phyloP scores from a whole-genome alignment of 305 asterid genomes.

The Fraxinus ornus region DNA sequence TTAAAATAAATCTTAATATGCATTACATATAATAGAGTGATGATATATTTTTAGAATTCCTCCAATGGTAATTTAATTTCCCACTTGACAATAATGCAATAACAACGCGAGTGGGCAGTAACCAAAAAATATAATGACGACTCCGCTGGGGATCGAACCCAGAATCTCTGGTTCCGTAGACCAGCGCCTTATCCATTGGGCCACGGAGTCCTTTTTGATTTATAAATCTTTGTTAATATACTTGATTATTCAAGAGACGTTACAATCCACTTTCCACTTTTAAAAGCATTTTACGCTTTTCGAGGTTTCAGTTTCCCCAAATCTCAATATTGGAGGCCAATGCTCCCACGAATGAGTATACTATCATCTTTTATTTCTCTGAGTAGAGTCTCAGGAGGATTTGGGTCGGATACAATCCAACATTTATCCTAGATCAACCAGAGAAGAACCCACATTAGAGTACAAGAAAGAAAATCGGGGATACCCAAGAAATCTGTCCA shows the following conservation, averaged over 20 bases:
- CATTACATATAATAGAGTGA: not conserved
- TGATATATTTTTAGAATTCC: not conserved
- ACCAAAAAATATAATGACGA: constrained; percentile 32
- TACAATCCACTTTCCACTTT: not conserved
- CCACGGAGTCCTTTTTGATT: constrained; percentile 54
- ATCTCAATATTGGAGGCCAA: not conserved
- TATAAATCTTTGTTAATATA: not conserved
- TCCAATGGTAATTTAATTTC: not conserved
- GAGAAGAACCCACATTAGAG: not conserved
- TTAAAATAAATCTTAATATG: not conserved
- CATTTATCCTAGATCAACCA: not conserved
- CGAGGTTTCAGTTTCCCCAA: not conserved
- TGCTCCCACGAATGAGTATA: not conserved
- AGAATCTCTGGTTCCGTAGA: constrained; percentile 99
- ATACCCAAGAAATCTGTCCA: not conserved
- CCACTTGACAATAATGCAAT: not conserved
- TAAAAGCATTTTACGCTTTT: not conserved
- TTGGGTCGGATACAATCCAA: not conserved
- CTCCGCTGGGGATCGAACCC: constrained; percentile 99
- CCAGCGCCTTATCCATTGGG: constrained; percentile 99
- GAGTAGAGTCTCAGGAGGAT: not conserved
- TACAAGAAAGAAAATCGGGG: not conserved
- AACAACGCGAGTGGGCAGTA: not conserved
- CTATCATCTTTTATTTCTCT: not conserved
- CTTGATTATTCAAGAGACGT: not conserved